Percentiles rank a stretch among this genome's conserved stretches.
phyloP scores from a whole-genome alignment of 805 yeast genomes.

The Jamesozyma hellenica region DNA sequence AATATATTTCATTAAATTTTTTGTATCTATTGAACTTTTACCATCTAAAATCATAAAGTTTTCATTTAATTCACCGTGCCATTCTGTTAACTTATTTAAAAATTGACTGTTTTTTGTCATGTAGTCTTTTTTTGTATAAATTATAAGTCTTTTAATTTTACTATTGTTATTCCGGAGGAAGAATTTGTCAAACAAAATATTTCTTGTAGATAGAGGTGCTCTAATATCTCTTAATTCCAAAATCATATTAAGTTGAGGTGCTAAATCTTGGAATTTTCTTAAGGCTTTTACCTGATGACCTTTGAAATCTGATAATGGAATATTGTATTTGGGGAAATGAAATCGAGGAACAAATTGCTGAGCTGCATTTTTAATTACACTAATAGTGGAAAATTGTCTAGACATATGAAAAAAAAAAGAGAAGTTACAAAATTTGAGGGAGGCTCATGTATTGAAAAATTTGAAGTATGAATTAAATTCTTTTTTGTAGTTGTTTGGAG shows the following conservation, averaged over 20 bases:
- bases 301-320: slow-evolving; percentile 68
- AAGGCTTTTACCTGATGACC: slow-evolving; percentile 86
- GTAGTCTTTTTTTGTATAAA: slow-evolving; percentile 71
- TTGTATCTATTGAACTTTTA: slow-evolving; percentile 41
- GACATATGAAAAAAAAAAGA: too few species aligned
- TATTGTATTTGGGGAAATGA: slow-evolving; percentile 62
- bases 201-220: slow-evolving; percentile 79
- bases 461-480: too few species aligned
- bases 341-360: slow-evolving; percentile 55
- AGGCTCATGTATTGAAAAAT: too few species aligned
- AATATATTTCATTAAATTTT: slow-evolving; percentile 40
- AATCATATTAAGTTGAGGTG: slow-evolving; percentile 73
- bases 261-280: slow-evolving; percentile 49
- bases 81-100: slow-evolving; percentile 28
- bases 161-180: slow-evolving; percentile 37
- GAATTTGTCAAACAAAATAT: slow-evolving; percentile 63
- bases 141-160: slow-evolving; percentile 28
- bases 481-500: too few species aligned
- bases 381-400: too few species aligned
- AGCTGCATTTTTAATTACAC: too few species aligned
- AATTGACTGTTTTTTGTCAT: slow-evolving; percentile 25
- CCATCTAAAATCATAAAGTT: slow-evolving; percentile 50
- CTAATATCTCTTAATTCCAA: slow-evolving; percentile 82
- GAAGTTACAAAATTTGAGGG: too few species aligned
- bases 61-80: slow-evolving; percentile 39